Evolutionary conservation across 2,329 filamentous ascomycete genomes (phyloP), one percentile per base, ranked within the genome.

Genomic region (Pestalotiopsis fici): DNA sequence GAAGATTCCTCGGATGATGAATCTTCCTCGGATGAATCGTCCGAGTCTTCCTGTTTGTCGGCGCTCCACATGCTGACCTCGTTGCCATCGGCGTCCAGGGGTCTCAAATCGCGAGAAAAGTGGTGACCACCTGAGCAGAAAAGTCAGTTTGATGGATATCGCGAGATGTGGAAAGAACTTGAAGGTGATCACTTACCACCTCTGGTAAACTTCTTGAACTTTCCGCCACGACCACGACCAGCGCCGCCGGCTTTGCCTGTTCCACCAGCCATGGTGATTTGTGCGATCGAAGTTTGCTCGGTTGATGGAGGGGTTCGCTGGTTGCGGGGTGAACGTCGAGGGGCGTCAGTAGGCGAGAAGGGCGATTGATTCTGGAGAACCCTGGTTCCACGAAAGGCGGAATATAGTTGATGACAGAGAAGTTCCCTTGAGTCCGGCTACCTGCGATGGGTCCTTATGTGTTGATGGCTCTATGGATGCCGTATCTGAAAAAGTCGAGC

Each of bases 141-240:
- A 71, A 27, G 31, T 27, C 56, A 31, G 21, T 31, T 62, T 39
- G n/a, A 18, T 56, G 43, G 7, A 50, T 7, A 37, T 50, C 50
- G 21, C 25, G n/a, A 9, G 43, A 39, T 39, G n/a, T 28, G 28
- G 6, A 25, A 11, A 28, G 35, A 15, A 54, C 18, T 62, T 27
- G 28, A 25, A 50, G 61, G 59, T 56, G 60, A 59, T n/a, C 62
- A 76, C 87, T 74, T 83, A 95, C 95, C 95, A 87, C 95, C 95
- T 82, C 95, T 88, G 74, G 93, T 94, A 73, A 92, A 94, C 85
- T 98, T 98, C 84, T 90, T 93, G 81, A 95, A 97, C 83, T 98
- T 98, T 82, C 95, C 94, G 75, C 92, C 94, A 78, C 95, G 92
- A 74, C 93, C 94, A 78, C 94, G 88, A 71, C 91, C 86, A 79